Conservation (phyloP, 2,329 filamentous ascomycete genomes). For the Cladophialophora carrionii region DNA sequence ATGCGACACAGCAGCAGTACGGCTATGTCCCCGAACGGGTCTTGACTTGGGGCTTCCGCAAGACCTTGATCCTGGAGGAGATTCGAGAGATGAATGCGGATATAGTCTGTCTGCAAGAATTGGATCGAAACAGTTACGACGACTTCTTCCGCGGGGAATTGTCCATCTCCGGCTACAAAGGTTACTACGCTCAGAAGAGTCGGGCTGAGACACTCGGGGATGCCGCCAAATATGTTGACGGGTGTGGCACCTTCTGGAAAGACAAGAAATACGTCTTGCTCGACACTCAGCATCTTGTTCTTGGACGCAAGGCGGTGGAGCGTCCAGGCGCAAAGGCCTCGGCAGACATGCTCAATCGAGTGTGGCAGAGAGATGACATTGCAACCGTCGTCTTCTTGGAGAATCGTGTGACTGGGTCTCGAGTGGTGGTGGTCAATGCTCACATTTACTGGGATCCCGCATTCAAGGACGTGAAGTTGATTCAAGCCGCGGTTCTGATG, state of each 20-base stretch:
- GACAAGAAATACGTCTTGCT: slow-evolving; percentile 89
- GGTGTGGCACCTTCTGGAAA: slow-evolving; percentile 96
- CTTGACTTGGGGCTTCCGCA: slow-evolving; percentile 84
- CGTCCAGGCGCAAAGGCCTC: slow-evolving; percentile 96
- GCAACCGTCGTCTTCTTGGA: slow-evolving; percentile 90
- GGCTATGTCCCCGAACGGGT: slow-evolving; percentile 85
- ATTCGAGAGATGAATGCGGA: slow-evolving; percentile 79
- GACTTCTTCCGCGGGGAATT: slow-evolving; percentile 87
- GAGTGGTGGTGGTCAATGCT: slow-evolving; percentile 89
- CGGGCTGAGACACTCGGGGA: slow-evolving; percentile 90
- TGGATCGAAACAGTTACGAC: slow-evolving; percentile 88
- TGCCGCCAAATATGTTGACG: slow-evolving; percentile 87
- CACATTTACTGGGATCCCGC: slow-evolving; percentile 94
- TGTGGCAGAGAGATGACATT: slow-evolving; percentile 98
- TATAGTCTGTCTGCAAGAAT: slow-evolving; percentile 90
- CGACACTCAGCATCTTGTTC: slow-evolving; percentile 93
- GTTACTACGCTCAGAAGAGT: slow-evolving; percentile 88
- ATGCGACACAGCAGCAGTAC: slow-evolving; percentile 81
- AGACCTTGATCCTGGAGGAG: slow-evolving; percentile 80
- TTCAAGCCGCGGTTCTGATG: slow-evolving; percentile 94
- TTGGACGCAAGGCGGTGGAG: slow-evolving; percentile 88
- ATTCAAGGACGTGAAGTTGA: slow-evolving; percentile 90
- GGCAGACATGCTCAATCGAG: slow-evolving; percentile 95
- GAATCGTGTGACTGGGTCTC: slow-evolving; percentile 84
- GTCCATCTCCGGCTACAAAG: slow-evolving; percentile 86